Base-by-base conservation (phyloP, 1,139 yeast genomes). In the Candida sp. region DNA sequence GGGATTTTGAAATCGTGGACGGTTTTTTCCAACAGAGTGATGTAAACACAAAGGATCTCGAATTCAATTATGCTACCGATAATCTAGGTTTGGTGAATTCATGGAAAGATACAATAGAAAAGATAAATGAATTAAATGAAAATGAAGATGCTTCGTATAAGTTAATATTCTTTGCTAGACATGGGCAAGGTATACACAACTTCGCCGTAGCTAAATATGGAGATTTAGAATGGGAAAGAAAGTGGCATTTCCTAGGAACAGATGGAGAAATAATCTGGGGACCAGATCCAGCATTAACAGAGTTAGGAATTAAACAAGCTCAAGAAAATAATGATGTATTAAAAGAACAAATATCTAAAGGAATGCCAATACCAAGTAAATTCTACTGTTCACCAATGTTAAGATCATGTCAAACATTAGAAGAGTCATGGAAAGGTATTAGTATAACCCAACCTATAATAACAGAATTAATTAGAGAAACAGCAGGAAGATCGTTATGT, bases 141-240 rank as follows among this genome's bases (percentile, higher is more conserved):
- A 22, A 49, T 2, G 59, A 71, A 3, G 58, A 55, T 1, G 49
- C 41, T 1, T 64, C 56, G 21, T 81, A 82, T 58, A 84, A 84
- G 56, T 57, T 85, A 36, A 50, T 85, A 5, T 73, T 81, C 43
- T 65, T 84, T 42, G 90, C 87, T 1, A 70, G 95, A 46, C 95
- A 87, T 55, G 95, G 95, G 5, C 87, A 86, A 61, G 95, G 95
- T 0, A 79, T 70, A 61, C 93, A 86, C 56, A 87, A 87, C 52
- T 65, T 75, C 21, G 87, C 84, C 2, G 77, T 78, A 39, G 66
- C 65, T 23, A 74, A 75, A 48, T 83, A 82, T 56, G 85, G 89
- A 11, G 60, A 70, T 33, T 62, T 70, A 11, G 77, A 61, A 21
- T 85, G 91, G 91, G 72, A 77, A 52, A 60, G 57, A 0, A 74